Conservation (phyloP, 345 rosid species). For the Rhizophora apiculata region DNA sequence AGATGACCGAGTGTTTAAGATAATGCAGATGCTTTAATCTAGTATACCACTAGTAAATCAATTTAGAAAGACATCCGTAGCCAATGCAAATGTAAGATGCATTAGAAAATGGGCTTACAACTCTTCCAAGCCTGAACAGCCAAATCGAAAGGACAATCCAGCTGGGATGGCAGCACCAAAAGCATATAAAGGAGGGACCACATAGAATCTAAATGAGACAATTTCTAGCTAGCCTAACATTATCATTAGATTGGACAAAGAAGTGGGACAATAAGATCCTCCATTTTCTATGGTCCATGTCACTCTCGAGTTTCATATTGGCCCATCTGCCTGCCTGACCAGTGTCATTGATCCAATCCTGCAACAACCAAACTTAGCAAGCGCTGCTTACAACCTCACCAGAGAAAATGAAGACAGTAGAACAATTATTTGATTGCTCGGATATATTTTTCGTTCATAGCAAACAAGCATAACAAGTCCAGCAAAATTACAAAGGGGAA, state of each 20-base stretch:
- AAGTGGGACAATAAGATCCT: not conserved
- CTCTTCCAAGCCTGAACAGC: not conserved
- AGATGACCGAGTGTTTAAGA: too few relatives aligned
- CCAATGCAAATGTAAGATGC: not conserved
- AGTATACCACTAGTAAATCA: too few relatives aligned
- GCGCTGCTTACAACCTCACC: not conserved
- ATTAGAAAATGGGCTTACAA: not conserved
- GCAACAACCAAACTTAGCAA: not conserved
- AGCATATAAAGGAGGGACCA: conserved; percentile 6
- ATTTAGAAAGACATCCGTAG: not conserved
- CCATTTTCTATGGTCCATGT: not conserved
- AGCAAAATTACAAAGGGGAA: not conserved
- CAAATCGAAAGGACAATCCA: conserved; percentile 3
- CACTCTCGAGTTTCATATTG: not conserved
- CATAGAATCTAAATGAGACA: not conserved
- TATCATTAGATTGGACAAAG: not conserved
- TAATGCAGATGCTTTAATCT: too few relatives aligned
- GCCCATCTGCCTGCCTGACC: not conserved
- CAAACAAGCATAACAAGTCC: not conserved
- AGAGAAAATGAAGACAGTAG: not conserved
- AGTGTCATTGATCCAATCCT: not conserved
- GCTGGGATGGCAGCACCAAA: conserved; percentile 8
- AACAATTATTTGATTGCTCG: too few relatives aligned
- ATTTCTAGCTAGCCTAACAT: conserved; percentile 15
- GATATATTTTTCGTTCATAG: not conserved